These are phyloP conservation scores for Globisporangium rhizosaccharum DNA, from an alignment of 352 stramenopile genomes.

Conservation along the genomic window DNA sequence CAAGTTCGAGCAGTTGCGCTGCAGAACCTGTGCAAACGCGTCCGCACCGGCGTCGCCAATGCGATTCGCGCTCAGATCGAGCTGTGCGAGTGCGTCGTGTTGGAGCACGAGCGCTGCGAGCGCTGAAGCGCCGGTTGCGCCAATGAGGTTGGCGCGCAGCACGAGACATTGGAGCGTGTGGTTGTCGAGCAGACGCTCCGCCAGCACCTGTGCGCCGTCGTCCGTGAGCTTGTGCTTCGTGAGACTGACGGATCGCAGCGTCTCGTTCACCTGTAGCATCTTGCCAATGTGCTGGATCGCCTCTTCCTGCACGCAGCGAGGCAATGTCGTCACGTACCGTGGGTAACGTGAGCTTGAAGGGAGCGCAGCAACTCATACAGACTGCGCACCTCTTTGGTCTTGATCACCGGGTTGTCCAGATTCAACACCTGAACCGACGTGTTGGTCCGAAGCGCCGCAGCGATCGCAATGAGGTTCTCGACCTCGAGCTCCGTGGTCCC, in stretches of 20 bases:
- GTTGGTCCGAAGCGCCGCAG: constrained; percentile 43
- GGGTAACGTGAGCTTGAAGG: neutral
- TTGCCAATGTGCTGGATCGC: constrained; percentile 68
- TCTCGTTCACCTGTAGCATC: constrained; percentile 68
- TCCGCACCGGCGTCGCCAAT: constrained; percentile 47
- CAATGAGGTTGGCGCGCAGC: constrained; percentile 64
- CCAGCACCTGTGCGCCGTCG: constrained; percentile 58
- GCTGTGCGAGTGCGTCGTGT: constrained; percentile 39
- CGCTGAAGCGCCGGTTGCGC: constrained; percentile 42
- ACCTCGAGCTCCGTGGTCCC: constrained; percentile 50
- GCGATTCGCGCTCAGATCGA: constrained; percentile 64
- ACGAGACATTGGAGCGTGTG: constrained; percentile 45
- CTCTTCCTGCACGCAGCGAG: constrained; percentile 27
- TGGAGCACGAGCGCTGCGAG: constrained; percentile 51
- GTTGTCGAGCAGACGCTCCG: constrained; percentile 67
- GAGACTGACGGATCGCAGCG: constrained; percentile 49
- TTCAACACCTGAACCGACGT: constrained; percentile 30
- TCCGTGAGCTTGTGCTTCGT: constrained; percentile 73
- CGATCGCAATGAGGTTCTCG: constrained; percentile 66
- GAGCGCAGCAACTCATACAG: too few species aligned
- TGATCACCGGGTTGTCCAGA: constrained; percentile 56
- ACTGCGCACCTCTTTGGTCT: constrained; percentile 36
- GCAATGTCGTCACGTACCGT: neutral
- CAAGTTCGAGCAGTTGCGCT: constrained; percentile 33
- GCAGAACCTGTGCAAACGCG: constrained; percentile 52